These are phyloP conservation scores for Pyrenophora graminea DNA, from an alignment of 2,329 filamentous ascomycete genomes.

Conservation along the genomic window DNA sequence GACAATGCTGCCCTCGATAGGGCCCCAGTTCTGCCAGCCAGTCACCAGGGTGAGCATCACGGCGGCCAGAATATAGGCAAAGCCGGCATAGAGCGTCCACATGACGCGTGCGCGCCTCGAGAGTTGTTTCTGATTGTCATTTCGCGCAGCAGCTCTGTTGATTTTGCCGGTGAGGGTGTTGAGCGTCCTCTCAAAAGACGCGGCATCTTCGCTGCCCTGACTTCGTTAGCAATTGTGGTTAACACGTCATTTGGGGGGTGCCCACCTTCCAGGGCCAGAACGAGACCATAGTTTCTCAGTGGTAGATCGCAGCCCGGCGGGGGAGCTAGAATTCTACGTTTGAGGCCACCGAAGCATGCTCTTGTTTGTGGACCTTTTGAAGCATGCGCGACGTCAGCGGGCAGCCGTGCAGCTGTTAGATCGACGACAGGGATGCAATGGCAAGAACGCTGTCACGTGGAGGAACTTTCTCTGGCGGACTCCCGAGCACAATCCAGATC, in stretches of 20 bases:
- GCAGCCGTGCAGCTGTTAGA: slow-evolving; percentile 24
- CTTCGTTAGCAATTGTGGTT: slow-evolving; percentile 16
- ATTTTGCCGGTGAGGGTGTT: slow-evolving; percentile 84
- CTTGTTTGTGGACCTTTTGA: slow-evolving; percentile 20
- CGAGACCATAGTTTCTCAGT: slow-evolving; percentile 66
- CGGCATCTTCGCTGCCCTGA: slow-evolving; percentile 80
- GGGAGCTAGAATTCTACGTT: slow-evolving; percentile 27
- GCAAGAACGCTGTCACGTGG: slow-evolving; percentile 24
- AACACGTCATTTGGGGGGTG: not conserved
- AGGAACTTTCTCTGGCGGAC: slow-evolving; percentile 26
- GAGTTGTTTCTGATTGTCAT: slow-evolving; percentile 73
- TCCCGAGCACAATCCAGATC: slow-evolving; percentile 13
- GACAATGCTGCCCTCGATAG: slow-evolving; percentile 77
- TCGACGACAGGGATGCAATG: slow-evolving; percentile 26
- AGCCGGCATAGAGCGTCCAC: slow-evolving; percentile 86
- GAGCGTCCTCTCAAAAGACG: slow-evolving; percentile 90
- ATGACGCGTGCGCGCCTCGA: slow-evolving; percentile 81
- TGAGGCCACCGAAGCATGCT: slow-evolving; percentile 35
- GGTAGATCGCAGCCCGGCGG: slow-evolving; percentile 32
- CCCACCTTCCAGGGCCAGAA: slow-evolving; percentile 70
- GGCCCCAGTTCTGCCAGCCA: slow-evolving; percentile 77
- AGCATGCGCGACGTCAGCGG: slow-evolving; percentile 27
- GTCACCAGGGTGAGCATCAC: slow-evolving; percentile 83
- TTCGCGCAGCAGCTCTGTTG: slow-evolving; percentile 69
- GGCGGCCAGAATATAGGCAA: slow-evolving; percentile 85